A percentile compares a stretch with the other conserved stretches of the same genome.
These are phyloP conservation scores for Saturnispora hagleri DNA, from an alignment of 805 yeast species.

Conservation along the genomic window DNA sequence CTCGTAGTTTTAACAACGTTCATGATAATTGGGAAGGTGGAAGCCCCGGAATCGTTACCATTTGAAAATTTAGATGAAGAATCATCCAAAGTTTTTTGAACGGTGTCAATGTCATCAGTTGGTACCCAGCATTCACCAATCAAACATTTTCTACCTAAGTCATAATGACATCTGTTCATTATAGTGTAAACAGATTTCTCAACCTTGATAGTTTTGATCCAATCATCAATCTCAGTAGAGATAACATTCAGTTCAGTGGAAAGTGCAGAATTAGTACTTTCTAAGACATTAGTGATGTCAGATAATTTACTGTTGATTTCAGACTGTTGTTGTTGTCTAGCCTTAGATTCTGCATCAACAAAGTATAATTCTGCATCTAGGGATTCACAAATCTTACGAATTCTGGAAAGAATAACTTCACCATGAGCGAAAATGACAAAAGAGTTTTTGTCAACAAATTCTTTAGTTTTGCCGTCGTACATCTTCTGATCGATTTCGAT, in stretches of 20 bases:
- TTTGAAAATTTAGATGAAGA: slow-evolving; percentile 25
- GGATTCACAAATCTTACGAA: slow-evolving; percentile 79
- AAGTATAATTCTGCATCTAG: slow-evolving; percentile 72
- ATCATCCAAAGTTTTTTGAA: slow-evolving; percentile 37
- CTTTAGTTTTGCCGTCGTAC: slow-evolving; percentile 50
- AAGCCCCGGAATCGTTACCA: slow-evolving; percentile 4
- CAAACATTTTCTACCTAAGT: slow-evolving; percentile 52
- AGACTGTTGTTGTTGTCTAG: slow-evolving; percentile 30
- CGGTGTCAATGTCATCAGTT: slow-evolving; percentile 36
- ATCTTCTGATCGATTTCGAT: slow-evolving; percentile 63
- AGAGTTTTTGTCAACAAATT: slow-evolving; percentile 60
- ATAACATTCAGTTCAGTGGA: slow-evolving; percentile 59
- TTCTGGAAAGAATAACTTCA: slow-evolving; percentile 55
- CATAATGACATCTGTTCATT: slow-evolving; percentile 61
- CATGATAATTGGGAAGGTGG: slow-evolving; percentile 28
- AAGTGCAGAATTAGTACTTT: slow-evolving; percentile 42
- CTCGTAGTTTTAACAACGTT: slow-evolving; percentile 63
- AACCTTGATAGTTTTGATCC: slow-evolving; percentile 45
- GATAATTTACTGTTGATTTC: slow-evolving; percentile 43
- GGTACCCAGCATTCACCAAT: slow-evolving; percentile 77
- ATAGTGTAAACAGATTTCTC: slow-evolving; percentile 52
- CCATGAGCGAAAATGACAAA: slow-evolving; percentile 94
- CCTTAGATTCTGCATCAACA: slow-evolving; percentile 37
- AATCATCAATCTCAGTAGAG: slow-evolving; percentile 48
- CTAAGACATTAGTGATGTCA: slow-evolving; percentile 42